phyloP scores from a whole-genome alignment of 768 basidiomycete species.

The Coprinellus aureogranulatus region DNA sequence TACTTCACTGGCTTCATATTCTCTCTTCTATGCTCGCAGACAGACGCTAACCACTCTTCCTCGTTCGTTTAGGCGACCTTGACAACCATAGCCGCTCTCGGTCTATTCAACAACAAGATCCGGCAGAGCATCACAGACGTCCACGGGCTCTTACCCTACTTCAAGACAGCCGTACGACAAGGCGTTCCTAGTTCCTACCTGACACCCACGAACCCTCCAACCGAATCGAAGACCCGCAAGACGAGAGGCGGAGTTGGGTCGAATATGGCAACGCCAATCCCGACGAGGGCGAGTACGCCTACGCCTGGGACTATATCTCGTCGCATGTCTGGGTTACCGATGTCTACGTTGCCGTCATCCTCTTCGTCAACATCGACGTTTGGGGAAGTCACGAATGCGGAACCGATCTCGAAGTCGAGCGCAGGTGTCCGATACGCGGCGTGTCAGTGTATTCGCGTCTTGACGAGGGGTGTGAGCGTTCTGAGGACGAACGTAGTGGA shows the following conservation, averaged over 20 bases:
- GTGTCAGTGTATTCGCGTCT: slow-evolving; percentile 79
- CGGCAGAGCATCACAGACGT: slow-evolving; percentile 66
- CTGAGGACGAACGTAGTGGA: slow-evolving; percentile 85
- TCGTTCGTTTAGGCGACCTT: slow-evolving; percentile 56
- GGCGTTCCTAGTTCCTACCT: background rate
- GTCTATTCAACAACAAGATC: slow-evolving; percentile 70
- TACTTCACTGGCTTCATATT: too few species aligned
- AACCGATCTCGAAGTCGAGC: slow-evolving; percentile 18
- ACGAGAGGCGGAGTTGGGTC: background rate
- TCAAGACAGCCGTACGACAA: slow-evolving; percentile 5
- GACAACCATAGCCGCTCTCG: slow-evolving; percentile 69
- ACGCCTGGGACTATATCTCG: too few species aligned
- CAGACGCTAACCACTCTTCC: background rate
- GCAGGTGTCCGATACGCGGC: slow-evolving; percentile 82
- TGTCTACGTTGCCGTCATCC: slow-evolving; percentile 12
- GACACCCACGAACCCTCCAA: background rate
- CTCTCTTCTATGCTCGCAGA: too few species aligned
- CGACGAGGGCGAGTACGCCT: too few species aligned
- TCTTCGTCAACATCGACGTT: background rate
- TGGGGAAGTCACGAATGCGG: background rate
- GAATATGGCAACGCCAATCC: too few species aligned
- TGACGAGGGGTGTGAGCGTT: slow-evolving; percentile 76
- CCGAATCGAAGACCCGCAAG: background rate
- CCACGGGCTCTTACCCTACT: slow-evolving; percentile 40
- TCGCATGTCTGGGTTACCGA: slow-evolving; percentile 25